Base-by-base conservation (phyloP, 2,329 filamentous ascomycete genomes). In the Juglanconis sp. region DNA sequence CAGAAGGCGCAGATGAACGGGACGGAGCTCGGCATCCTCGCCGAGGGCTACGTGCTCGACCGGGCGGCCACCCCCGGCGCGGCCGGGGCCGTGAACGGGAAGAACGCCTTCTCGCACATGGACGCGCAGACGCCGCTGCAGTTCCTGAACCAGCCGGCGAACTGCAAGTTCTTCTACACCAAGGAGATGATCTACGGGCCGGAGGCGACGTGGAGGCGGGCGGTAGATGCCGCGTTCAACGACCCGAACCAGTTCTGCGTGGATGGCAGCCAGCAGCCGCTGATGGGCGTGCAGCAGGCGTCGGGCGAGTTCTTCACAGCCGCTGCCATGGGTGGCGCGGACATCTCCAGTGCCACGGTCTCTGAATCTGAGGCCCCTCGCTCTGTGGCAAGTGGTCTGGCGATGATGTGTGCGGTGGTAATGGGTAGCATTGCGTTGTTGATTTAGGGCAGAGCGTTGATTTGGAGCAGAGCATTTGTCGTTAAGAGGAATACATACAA, bases 91-190 rank as follows among this genome's bases (percentile, higher is more conserved):
- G 60, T 75, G 38, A 75, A 75, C 60, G 71, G 71, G 44, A 74
- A 74, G 69, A 74, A 75, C 61, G 68, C 69, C 8, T 75, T 73
- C 65, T 64, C 66, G 32, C 66, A 68, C 13, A 60, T 61, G 24
- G 68, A 73, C 63, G 65, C 71, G 7, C 47, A 64, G 58, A 74
- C 72, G 5, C 77, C 78, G 50, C 68, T 80, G 44, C 78, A 80
- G 61, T 81, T 81, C 65, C 64, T 75, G 13, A 77, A 77, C 64
- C 76, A 80, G 68, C 67, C 73, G 0, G 75, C 75, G 11, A 77
- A 80, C 65, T 81, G 79, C 66, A 71, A 78, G 42, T 74, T 81
- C 65, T 80, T 77, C 66, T 80, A 79, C 65, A 80, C 78, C 2
- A 68, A 71, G 3, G 70, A 71, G 35, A 80, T 79, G 73, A 65